Percentiles rank a stretch among this genome's conserved stretches.
Conservation (phyloP, 306 rosid species). For the Clitoria ternatea region DNA sequence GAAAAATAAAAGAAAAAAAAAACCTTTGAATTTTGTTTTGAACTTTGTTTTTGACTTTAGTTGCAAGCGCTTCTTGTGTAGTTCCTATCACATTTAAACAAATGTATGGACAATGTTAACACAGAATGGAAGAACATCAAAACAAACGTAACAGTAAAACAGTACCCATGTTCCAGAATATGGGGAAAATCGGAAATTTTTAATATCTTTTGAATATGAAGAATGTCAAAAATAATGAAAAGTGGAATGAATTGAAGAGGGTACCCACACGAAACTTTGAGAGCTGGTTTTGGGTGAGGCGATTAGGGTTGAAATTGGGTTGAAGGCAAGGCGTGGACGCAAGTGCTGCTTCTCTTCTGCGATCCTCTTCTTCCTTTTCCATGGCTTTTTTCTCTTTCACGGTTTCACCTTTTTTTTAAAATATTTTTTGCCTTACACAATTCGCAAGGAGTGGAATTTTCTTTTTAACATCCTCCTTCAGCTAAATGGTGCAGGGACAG, state of each 20-base stretch:
- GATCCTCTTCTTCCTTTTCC: constrained; percentile 46
- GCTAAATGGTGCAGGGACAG: no score
- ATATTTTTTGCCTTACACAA: neutral
- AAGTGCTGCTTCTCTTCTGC: constrained; percentile 59
- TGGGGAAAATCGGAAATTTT: neutral
- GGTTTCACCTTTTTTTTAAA: neutral
- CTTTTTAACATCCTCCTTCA: no score
- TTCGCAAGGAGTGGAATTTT: no score
- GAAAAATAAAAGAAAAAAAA: neutral
- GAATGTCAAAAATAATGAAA: neutral
- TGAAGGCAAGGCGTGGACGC: constrained; percentile 48
- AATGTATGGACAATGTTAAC: neutral
- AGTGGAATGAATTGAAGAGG: neutral
- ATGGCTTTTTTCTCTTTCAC: constrained; percentile 16
- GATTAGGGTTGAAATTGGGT: constrained; percentile 55
- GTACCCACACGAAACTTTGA: constrained; percentile 50
- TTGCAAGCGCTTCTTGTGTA: constrained; percentile 67
- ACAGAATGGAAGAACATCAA: neutral
- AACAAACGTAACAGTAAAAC: neutral
- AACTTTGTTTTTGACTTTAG: constrained; percentile 59
- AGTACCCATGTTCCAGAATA: constrained; percentile 13
- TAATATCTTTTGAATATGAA: neutral
- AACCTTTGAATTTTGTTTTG: constrained; percentile 52
- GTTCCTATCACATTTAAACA: constrained; percentile 42
- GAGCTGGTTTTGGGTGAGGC: constrained; percentile 46